Conservation (phyloP, 2,329 filamentous ascomycete genomes). For the Cladobotryum protrusum region DNA sequence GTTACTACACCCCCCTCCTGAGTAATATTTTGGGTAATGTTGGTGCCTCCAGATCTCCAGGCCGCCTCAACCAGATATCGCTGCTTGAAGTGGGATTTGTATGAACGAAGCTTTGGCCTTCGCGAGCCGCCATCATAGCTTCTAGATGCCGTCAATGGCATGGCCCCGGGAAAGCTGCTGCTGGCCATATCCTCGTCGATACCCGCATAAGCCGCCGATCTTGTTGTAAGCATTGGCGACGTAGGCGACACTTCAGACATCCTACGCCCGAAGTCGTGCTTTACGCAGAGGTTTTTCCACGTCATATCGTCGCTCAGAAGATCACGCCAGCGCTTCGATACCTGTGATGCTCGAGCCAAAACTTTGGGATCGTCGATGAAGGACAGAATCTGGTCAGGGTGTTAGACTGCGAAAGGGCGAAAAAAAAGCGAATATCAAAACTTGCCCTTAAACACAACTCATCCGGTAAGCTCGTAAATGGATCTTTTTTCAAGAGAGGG, state of each 20-base stretch:
- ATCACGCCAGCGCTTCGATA: slow-evolving; percentile 92
- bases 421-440: slow-evolving; percentile 10
- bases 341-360: slow-evolving; percentile 85
- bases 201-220: slow-evolving; percentile 26
- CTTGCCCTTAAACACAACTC: slow-evolving; percentile 84
- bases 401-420: background rate
- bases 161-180: slow-evolving; percentile 41
- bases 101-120: slow-evolving; percentile 67
- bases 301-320: slow-evolving; percentile 93
- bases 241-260: slow-evolving; percentile 45
- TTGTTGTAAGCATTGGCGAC: slow-evolving; percentile 24
- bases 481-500: slow-evolving; percentile 90
- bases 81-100: slow-evolving; percentile 97
- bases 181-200: slow-evolving; percentile 29
- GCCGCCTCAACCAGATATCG: slow-evolving; percentile 95
- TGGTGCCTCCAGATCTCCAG: slow-evolving; percentile 86
- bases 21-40: slow-evolving; percentile 80
- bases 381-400: slow-evolving; percentile 64
- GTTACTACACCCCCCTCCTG: slow-evolving; percentile 97
- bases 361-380: slow-evolving; percentile 97
- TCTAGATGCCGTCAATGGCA: slow-evolving; percentile 36
- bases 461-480: slow-evolving; percentile 85
- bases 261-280: slow-evolving; percentile 74
- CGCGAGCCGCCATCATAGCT: slow-evolving; percentile 48
- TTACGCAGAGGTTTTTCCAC: slow-evolving; percentile 95